Evolutionary conservation across 306 rosid species (phyloP), one percentile per base, ranked within the genome.

Genomic region (Citrullus mucosospermus): DNA sequence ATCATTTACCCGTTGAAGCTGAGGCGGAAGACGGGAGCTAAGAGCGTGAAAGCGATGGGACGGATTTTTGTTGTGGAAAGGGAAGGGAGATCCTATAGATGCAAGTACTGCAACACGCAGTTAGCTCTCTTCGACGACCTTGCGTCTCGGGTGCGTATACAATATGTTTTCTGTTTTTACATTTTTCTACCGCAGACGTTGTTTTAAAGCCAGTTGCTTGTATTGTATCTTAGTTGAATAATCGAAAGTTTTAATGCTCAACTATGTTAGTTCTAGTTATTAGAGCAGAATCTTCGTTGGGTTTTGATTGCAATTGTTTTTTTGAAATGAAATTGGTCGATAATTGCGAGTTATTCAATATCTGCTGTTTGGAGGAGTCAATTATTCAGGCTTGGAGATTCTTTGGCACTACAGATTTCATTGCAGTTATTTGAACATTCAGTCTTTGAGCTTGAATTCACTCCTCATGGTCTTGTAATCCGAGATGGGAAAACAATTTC

Each of bases 91-190:
- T 90, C 88, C 9, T 91, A 91, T 38, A 89, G 96, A 87, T 93
- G 98, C 93, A 90, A 89, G 79, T 93, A 88, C 90, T 93, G 98
- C 84, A 89, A 83, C 57, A 93, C 96, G 85, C 97, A 87, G 82
- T 83, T 93, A 82, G 94, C 96, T 51, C 93, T 89, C 18, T 89
- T 78, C 6, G 89, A 89, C 63, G 96, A 92, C 81, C 88, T 92
- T 72, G 89, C 88, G 80, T 94, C 98, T 80, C 80, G 86, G 90
- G 97, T 93, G 84, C 88, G 97, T 93, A 84, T 68, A 16, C n/a
- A 16, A 53, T 53, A 53, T 53, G 54, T 6, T 17, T 4, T 53
- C 16, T 59, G 15, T 75, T 8, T 55, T 9, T 3, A 0, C 59
- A 13, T 59, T 10, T 14, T 48, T 51, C 9, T 62, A 8, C 2